These are phyloP conservation scores for Rhytidiadelphus loreus DNA, from an alignment of 225 moss, liverwort and hornwort species.

Conservation along the genomic window DNA sequence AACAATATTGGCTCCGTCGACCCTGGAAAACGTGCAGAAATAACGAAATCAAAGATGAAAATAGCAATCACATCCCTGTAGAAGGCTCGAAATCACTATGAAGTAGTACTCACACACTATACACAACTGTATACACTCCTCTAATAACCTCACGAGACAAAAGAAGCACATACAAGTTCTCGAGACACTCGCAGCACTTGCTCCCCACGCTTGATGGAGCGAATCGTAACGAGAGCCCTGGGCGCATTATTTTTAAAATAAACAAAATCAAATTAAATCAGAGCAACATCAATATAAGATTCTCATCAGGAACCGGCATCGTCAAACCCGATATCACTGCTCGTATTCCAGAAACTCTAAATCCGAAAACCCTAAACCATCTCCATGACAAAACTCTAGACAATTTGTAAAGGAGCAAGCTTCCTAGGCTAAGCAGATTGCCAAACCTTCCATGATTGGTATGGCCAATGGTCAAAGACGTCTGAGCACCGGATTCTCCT, in stretches of 20 bases:
- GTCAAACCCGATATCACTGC: background rate
- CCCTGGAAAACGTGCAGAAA: background rate
- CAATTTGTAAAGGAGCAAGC: background rate
- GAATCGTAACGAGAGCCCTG: conserved; percentile 26
- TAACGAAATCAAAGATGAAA: background rate
- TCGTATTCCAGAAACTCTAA: background rate
- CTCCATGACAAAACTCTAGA: background rate
- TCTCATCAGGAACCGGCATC: background rate
- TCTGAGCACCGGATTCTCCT: conserved; percentile 19
- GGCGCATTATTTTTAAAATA: background rate
- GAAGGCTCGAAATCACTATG: background rate
- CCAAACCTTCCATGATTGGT: conserved; percentile 23
- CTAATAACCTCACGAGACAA: background rate
- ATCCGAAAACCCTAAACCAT: background rate
- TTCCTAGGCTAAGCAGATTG: background rate
- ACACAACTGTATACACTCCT: background rate
- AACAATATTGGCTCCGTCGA: background rate
- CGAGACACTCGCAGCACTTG: conserved; percentile 32
- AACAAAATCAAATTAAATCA: background rate
- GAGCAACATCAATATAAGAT: background rate
- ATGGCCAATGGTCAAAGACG: conserved; percentile 22
- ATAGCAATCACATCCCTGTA: background rate
- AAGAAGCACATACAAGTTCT: conserved; percentile 23
- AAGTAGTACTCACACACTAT: background rate
- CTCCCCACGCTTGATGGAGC: conserved; percentile 39